A percentile compares a stretch with the other conserved stretches of the same genome.
phyloP scores from a whole-genome alignment of 768 basidiomycete genomes.

The Phallus indusiatus region DNA sequence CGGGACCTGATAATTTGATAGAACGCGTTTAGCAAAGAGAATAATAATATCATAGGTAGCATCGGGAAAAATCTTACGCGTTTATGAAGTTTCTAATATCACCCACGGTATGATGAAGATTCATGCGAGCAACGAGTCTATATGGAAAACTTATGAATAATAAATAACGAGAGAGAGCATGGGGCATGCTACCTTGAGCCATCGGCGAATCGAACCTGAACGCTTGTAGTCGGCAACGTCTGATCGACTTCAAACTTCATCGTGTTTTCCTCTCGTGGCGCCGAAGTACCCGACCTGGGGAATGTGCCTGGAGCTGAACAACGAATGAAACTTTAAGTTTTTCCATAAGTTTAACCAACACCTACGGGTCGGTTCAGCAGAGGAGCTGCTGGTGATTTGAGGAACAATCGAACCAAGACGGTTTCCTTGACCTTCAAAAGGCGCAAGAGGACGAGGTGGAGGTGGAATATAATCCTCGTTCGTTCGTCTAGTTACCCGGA shows the following conservation, averaged over 20 bases:
- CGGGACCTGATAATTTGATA: conserved; percentile 51
- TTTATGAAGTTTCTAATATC: conserved; percentile 86
- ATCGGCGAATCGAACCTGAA: conserved; percentile 87
- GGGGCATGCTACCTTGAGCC: conserved; percentile 65
- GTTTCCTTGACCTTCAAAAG: conserved; percentile 69
- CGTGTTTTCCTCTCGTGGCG: conserved; percentile 23
- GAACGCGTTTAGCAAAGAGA: background rate
- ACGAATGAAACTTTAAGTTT: background rate
- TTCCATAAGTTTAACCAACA: no score
- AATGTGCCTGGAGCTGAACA: conserved; percentile 53
- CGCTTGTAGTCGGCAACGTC: conserved; percentile 70
- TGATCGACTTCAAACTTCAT: conserved; percentile 77
- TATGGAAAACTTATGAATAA: background rate
- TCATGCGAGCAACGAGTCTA: conserved; percentile 80
- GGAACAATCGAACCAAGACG: conserved; percentile 78
- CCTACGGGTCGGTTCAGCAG: conserved; percentile 11
- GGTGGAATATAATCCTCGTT: conserved; percentile 61
- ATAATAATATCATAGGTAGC: no score
- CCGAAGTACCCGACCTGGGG: conserved; percentile 21
- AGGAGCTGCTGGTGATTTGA: conserved; percentile 10
- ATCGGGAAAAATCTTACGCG: conserved; percentile 43
- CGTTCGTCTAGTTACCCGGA: conserved; percentile 63
- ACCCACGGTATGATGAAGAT: conserved; percentile 81
- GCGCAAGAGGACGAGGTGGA: conserved; percentile 33
- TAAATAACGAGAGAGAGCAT: background rate